phyloP scores from a whole-genome alignment of 140 eudicot species.

The Senecio squalidus region DNA sequence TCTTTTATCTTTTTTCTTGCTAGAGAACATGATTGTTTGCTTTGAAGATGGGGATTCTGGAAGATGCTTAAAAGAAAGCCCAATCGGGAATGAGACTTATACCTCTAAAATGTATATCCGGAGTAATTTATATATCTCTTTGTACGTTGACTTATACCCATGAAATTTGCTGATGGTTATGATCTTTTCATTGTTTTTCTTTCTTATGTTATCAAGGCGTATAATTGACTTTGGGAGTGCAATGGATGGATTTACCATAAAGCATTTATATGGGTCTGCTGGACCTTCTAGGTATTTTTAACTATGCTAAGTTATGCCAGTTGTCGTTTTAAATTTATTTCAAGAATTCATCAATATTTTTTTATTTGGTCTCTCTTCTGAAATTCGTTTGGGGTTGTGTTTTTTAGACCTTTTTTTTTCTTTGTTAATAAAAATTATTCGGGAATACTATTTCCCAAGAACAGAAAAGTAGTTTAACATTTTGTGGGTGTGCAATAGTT shows the following conservation, averaged over 20 bases:
- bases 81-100: slow-evolving; percentile 55
- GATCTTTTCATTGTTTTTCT: not conserved
- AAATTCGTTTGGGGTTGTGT: not conserved
- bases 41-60: slow-evolving; percentile 82
- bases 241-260: slow-evolving; percentile 66
- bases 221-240: slow-evolving; percentile 98
- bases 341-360: not conserved
- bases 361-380: not conserved
- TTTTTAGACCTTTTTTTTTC: slow-evolving; percentile 4
- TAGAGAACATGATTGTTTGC: slow-evolving; percentile 97
- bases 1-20: slow-evolving; percentile 15
- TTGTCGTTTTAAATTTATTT: not conserved
- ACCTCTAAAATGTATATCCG: slow-evolving; percentile 61
- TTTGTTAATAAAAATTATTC: not conserved
- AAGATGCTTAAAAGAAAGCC: slow-evolving; percentile 76
- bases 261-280: slow-evolving; percentile 66
- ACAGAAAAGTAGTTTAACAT: not conserved
- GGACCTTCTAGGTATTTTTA: slow-evolving; percentile 88
- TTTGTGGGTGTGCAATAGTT: too few relatives aligned
- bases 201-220: slow-evolving; percentile 46
- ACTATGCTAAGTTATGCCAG: not conserved
- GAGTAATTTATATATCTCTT: slow-evolving; percentile 11
- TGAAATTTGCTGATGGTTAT: not conserved
- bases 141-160: not conserved
- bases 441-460: not conserved